These are phyloP conservation scores for Saussurea involucrata DNA, from an alignment of 129 eudicot species.

Conservation along the genomic window DNA sequence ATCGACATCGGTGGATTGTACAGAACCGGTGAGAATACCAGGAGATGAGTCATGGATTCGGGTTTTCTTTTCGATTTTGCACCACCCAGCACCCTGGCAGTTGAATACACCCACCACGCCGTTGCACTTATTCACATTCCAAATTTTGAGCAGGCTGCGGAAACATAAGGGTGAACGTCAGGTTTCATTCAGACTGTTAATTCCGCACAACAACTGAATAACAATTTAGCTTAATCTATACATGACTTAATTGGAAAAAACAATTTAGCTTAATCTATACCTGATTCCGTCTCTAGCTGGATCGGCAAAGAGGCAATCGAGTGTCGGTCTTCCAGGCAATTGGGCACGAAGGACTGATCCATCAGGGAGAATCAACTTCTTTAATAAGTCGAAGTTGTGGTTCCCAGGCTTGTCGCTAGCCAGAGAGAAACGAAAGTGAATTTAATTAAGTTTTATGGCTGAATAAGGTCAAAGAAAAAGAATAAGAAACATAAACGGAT, in stretches of 20 bases:
- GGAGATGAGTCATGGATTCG: conserved; percentile 78
- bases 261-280: conserved; percentile 26
- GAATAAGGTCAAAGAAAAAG: not conserved
- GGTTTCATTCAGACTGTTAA: not conserved
- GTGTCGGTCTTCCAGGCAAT: conserved; percentile 84
- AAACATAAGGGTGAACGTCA: conserved; percentile 6
- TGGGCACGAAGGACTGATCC: conserved; percentile 92
- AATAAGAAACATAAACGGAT: conserved; percentile 1
- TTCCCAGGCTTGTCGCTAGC: conserved; percentile 82
- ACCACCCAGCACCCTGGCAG: conserved; percentile 99
- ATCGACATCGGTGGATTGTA: conserved; percentile 67
- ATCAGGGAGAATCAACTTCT: conserved; percentile 86
- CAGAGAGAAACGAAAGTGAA: conserved; percentile 7
- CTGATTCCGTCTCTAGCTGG: conserved; percentile 96
- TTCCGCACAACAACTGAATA: not conserved
- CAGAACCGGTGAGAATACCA: conserved; percentile 65
- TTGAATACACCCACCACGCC: conserved; percentile 93
- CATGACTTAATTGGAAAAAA: too few species aligned
- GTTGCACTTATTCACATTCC: conserved; percentile 81
- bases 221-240: too few species aligned
- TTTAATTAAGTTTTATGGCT: not conserved
- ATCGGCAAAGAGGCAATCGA: conserved; percentile 82
- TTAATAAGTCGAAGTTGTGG: conserved; percentile 83
- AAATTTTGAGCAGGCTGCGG: conserved; percentile 78
- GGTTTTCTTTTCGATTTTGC: conserved; percentile 66